Evolutionary conservation across 1,284 basidiomycete species (phyloP).

Genomic region (Cryptococcus wingfieldii): DNA sequence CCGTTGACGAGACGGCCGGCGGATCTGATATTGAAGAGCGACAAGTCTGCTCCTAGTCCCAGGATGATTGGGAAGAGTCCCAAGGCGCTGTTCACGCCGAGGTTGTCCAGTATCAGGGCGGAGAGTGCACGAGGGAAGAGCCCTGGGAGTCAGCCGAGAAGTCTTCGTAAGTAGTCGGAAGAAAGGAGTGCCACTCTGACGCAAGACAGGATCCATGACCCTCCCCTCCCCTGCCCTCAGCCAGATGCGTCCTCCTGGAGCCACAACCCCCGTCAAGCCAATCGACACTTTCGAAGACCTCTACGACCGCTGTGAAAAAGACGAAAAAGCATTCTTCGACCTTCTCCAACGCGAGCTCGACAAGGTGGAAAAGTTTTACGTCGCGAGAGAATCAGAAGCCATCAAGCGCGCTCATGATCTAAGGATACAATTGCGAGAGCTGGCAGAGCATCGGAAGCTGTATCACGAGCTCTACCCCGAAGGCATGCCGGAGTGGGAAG

Average conservation of each 20-base stretch:
- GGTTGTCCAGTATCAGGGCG: neutral
- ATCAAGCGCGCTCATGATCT: slow-evolving; percentile 56
- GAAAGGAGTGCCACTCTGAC: slow-evolving; percentile 2
- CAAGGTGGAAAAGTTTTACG: slow-evolving; percentile 80
- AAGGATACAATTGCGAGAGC: slow-evolving; percentile 67
- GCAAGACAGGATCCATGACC: slow-evolving; percentile 29
- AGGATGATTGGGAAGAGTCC: slow-evolving; percentile 1
- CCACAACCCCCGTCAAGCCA: neutral
- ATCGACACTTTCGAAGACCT: slow-evolving; percentile 36
- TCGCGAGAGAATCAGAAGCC: slow-evolving; percentile 67
- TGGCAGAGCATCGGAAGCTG: slow-evolving; percentile 63
- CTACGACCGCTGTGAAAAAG: slow-evolving; percentile 47
- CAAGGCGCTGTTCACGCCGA: slow-evolving; percentile 2
- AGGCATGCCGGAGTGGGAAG: slow-evolving; percentile 42
- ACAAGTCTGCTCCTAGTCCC: neutral
- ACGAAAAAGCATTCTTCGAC: slow-evolving; percentile 68
- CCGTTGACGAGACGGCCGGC: neutral
- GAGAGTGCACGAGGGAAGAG: slow-evolving; percentile 2
- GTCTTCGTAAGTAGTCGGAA: slow-evolving; percentile 12
- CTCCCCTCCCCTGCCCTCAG: slow-evolving; percentile 28
- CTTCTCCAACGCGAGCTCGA: slow-evolving; percentile 69
- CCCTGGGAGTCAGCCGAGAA: slow-evolving; percentile 9
- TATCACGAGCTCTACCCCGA: slow-evolving; percentile 57
- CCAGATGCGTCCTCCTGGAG: slow-evolving; percentile 9
- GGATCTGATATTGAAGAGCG: neutral